These are phyloP conservation scores for Rhipidocladum racemiflorum DNA, from an alignment of 176 grass and related monocot genomes.

Conservation along the genomic window DNA sequence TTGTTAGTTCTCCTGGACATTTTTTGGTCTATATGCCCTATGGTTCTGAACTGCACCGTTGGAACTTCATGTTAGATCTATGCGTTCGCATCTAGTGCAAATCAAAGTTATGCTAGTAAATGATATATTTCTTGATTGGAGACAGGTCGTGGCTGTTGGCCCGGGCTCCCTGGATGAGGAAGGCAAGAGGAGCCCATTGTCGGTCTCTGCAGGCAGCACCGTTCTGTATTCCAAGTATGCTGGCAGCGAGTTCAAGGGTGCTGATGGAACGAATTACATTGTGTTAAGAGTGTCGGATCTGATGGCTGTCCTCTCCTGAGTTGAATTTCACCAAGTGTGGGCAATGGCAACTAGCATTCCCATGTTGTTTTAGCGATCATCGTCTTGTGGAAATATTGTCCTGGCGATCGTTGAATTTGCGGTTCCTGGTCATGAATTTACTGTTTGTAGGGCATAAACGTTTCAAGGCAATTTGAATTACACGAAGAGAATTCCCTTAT, in stretches of 20 bases:
- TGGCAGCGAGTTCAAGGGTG: constrained; percentile 69
- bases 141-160: constrained; percentile 63
- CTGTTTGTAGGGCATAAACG: not conserved
- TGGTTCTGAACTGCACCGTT: not conserved
- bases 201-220: constrained; percentile 38
- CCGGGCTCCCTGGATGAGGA: constrained; percentile 56
- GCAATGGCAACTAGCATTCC: not conserved
- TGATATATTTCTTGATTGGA: not conserved
- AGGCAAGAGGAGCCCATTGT: constrained; percentile 55
- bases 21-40: not conserved
- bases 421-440: not conserved
- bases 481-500: not conserved
- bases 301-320: constrained; percentile 69
- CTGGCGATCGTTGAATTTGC: not conserved
- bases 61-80: not conserved
- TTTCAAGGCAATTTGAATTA: not conserved
- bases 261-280: constrained; percentile 54
- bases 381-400: not conserved
- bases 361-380: not conserved
- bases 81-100: not conserved
- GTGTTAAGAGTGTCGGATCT: constrained; percentile 64
- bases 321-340: not conserved
- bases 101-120: not conserved
- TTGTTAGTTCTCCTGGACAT: not conserved
- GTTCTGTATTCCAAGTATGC: constrained; percentile 81